Percentiles rank a stretch among this genome's conserved stretches.
phyloP scores from a whole-genome alignment of 73 alveolate genomes.

The Uronychia binucleata region DNA sequence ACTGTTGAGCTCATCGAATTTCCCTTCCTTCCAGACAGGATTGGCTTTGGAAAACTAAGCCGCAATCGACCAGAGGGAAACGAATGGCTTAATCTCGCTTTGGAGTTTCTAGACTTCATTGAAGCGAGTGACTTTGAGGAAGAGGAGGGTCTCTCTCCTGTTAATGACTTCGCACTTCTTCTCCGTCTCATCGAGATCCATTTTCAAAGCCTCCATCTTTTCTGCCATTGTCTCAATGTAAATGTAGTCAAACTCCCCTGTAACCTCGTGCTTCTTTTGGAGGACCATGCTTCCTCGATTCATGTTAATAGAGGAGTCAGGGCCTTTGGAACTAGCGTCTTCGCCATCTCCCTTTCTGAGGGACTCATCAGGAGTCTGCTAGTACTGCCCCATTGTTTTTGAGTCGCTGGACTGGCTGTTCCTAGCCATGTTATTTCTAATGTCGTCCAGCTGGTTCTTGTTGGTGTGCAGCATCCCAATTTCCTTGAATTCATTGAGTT shows the following conservation, averaged over 20 bases:
- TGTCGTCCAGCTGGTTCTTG: conserved; percentile 1
- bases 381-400: too few relatives aligned
- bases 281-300: too few relatives aligned
- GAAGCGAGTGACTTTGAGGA: conserved; percentile 32
- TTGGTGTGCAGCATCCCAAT: conserved; percentile 33
- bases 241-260: not conserved
- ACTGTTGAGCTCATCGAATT: conserved; percentile 30
- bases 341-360: conserved; percentile 14
- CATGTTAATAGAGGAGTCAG: conserved; percentile 1
- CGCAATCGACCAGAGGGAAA: conserved; percentile 37
- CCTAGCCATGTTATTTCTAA: not conserved
- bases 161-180: conserved; percentile 41
- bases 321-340: too few relatives aligned
- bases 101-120: not conserved
- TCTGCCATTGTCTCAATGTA: conserved; percentile 28
- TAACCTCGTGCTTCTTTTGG: not conserved
- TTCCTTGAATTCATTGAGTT: conserved; percentile 50
- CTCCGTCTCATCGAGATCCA: conserved; percentile 38
- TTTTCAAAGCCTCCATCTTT: conserved; percentile 43
- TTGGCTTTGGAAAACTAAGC: conserved; percentile 12
- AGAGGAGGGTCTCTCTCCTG: conserved; percentile 35
- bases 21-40: conserved; percentile 41
- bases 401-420: too few relatives aligned
- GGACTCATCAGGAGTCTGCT: too few relatives aligned
- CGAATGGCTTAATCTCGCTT: conserved; percentile 46